Evolutionary conservation across 257 asterid species (phyloP), one percentile per base, ranked within the genome.

Genomic region (Solanum tarijense): DNA sequence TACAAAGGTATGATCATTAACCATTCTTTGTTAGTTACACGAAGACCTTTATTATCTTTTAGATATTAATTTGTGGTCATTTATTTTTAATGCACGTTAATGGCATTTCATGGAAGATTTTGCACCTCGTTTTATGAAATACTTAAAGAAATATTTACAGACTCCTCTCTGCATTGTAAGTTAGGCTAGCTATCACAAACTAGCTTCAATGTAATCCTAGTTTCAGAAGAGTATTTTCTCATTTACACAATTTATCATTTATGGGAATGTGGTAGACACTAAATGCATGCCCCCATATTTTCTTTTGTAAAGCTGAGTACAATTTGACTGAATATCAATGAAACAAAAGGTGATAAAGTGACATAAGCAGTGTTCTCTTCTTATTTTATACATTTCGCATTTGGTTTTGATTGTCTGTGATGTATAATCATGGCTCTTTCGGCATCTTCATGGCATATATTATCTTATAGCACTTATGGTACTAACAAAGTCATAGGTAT

Each of bases 1-100:
- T 89, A 93, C 99, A 25, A 94, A 97, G 98, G 99, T 97, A 90
- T 38, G 58, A 25, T 74, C 84, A 32, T 68, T 74, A 35, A 12
- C 78, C 29, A 46, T 48, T 12, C 85, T 81, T 81, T 81, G 41
- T 81, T 48, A 29, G 41, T 27, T 18, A 62, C 16, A 3, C 39
- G 6, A 81, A 46, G 41, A 81, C 68, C 68, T 81, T 36, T 48
- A 81, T 81, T 20, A 5, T 81, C 69, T 81, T 81, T 46, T 46
- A 29, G 41, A 48, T 81, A 52, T 81, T 81, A 81, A 48, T 29
- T 48, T 29, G 21, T 81, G 69, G 31, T 48, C 85, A 18, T 81
- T 81, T 81, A 46, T 29, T 31, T 43, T 43, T 81, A 18, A 29
- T 46, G 29, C 85, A 9, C 69, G 14, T 48, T 81, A 9, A 20